Evolutionary conservation across 1,139 yeast genomes (phyloP), one percentile per base, ranked within the genome.

Genomic region (Groenewaldozyma auringiensis): DNA sequence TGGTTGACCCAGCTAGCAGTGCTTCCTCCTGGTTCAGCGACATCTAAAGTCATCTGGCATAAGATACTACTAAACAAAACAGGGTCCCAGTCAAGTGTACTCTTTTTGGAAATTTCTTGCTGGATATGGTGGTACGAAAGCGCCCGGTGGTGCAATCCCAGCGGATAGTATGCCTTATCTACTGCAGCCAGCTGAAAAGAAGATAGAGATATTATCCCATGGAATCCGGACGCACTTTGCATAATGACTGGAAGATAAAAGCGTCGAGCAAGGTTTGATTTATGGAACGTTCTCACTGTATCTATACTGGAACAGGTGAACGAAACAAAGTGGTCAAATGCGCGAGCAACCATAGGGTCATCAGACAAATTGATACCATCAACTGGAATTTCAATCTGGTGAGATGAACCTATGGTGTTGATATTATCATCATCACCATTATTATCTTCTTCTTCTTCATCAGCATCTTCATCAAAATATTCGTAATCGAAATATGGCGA

Each of bases 291-390:
- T 31, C 40, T 44, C n/a, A 44, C 21, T 2, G 47, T 43, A 22
- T 44, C 47, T 3, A 44, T 44, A 21, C 40, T 21, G n/a, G 42
- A 33, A 29, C 47, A 44, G 2, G 47, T 40, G 31, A 44, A 44
- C 11, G 39, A 18, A 21, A 44, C 17, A 29, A 40, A 42, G 32
- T 42, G 40, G 20, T 42, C 45, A 25, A 42, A 42, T 3, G 45
- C 45, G 11, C 18, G 14, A 8, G 41, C 21, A 17, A 37, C 25
- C 2, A 14, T 11, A 11, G 42, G 42, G 25, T 20, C n/a, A n/a
- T n/a, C n/a, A 13, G 11, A 11, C 25, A 21, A 21, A 37, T 9
- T 8, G n/a, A n/a, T 17, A 9, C 32, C 41, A 11, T 13, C 14
- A 21, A 37, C 20, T 9, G 32, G 32, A 17, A 14, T 37, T 8